Percentiles rank a stretch among this genome's conserved stretches.
phyloP scores from a whole-genome alignment of 305 asterid species.

The Solanum aculeatissimum region DNA sequence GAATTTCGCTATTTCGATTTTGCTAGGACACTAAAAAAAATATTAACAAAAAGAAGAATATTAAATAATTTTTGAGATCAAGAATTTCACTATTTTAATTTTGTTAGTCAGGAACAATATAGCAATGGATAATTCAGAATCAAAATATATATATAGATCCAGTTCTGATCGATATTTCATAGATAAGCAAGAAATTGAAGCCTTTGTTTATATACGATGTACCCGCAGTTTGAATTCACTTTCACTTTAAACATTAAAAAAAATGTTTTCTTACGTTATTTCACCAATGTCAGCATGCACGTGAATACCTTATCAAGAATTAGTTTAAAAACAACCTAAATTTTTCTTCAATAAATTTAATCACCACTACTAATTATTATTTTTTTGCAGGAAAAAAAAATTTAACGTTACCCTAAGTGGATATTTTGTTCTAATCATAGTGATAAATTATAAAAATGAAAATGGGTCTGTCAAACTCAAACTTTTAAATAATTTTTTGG shows the following conservation, averaged over 20 bases:
- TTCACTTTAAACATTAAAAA: neutral
- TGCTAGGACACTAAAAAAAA: no score
- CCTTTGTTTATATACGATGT: no score
- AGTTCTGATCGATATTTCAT: no score
- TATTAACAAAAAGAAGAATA: no score
- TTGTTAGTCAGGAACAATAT: no score
- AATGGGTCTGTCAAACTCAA: neutral
- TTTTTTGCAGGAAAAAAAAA: neutral
- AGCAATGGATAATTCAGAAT: no score
- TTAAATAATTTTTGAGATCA: neutral
- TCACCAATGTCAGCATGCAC: neutral
- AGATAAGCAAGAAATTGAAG: no score
- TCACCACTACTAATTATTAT: neutral
- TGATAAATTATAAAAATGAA: neutral
- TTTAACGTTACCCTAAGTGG: neutral
- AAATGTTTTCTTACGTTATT: neutral
- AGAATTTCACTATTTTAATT: no score
- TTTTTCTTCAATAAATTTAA: neutral
- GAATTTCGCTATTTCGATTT: no score
- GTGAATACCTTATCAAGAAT: neutral
- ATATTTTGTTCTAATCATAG: neutral
- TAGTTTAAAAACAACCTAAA: neutral
- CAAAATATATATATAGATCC: no score
- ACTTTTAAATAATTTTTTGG: neutral
- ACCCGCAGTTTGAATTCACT: no score